Percentiles rank a stretch among this genome's conserved stretches.
Conservation (phyloP, 306 rosid genomes). For the Dalbergia oliveri region DNA sequence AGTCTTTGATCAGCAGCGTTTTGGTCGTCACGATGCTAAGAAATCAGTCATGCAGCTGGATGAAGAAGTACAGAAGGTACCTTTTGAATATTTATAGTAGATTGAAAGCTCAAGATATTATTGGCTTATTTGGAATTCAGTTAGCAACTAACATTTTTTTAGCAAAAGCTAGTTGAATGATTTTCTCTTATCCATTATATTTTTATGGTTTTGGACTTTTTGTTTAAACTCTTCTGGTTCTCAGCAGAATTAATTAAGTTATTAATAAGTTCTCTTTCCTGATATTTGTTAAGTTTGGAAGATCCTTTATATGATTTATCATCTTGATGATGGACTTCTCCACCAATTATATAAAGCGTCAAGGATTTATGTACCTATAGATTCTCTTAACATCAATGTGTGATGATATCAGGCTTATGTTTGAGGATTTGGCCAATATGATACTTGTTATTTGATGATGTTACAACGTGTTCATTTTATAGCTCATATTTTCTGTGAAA, state of each 20-base stretch:
- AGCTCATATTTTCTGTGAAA: conserved; percentile 27
- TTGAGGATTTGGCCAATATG: neutral
- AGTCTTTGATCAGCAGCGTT: conserved; percentile 79
- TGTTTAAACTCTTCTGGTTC: neutral
- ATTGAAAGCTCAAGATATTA: conserved; percentile 6
- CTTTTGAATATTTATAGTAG: neutral
- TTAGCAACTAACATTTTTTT: neutral
- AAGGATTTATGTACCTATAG: neutral
- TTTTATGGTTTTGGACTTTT: neutral
- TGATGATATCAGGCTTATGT: conserved; percentile 5
- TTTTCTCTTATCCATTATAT: conserved; percentile 5
- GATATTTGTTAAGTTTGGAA: conserved; percentile 16
- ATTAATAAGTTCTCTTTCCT: conserved; percentile 1
- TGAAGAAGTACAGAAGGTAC: conserved; percentile 80
- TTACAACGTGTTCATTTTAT: neutral
- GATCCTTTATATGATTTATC: neutral
- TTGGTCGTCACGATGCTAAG: conserved; percentile 89
- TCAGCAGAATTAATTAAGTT: conserved; percentile 13
- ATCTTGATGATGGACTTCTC: conserved; percentile 7
- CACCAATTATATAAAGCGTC: neutral
- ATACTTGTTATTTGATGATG: neutral
- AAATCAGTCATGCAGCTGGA: conserved; percentile 73
- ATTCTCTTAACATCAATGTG: conserved; percentile 3
- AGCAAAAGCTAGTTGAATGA: neutral
- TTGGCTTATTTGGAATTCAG: conserved; percentile 9